A percentile compares a stretch with the other conserved stretches of the same genome.
Evolutionary conservation across 2,329 filamentous ascomycete genomes (phyloP).

Genomic region (Daldinia eschscholtzii): DNA sequence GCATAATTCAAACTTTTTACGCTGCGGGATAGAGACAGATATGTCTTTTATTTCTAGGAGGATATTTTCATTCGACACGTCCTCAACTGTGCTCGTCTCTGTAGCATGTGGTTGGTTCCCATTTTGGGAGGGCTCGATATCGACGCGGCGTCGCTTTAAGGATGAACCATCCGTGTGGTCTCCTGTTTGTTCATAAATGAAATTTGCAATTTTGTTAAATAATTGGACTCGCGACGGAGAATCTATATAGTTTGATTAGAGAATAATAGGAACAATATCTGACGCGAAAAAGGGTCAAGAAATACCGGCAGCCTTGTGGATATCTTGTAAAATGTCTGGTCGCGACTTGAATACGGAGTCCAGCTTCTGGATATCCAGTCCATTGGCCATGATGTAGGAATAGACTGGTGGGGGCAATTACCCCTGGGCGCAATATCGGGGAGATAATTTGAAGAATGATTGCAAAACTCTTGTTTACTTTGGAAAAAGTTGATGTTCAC

Average conservation of each 20-base stretch:
- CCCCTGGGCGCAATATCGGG: constrained; percentile 14
- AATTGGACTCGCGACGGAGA: constrained; percentile 63
- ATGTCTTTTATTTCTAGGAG: constrained; percentile 74
- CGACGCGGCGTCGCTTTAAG: constrained; percentile 66
- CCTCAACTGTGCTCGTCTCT: constrained; percentile 49
- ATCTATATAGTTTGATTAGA: constrained; percentile 56
- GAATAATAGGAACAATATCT: not conserved
- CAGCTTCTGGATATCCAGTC: constrained; percentile 65
- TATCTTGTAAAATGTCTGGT: constrained; percentile 68
- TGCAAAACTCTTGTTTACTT: constrained; percentile 1
- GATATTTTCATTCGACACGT: constrained; percentile 63
- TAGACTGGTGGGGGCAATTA: constrained; percentile 9
- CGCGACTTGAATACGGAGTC: constrained; percentile 66
- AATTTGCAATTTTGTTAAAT: constrained; percentile 69
- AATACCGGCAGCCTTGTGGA: constrained; percentile 66
- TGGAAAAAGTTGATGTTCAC: constrained; percentile 7
- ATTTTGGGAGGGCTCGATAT: constrained; percentile 54
- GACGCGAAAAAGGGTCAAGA: constrained; percentile 8
- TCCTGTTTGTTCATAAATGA: constrained; percentile 61
- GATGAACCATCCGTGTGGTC: constrained; percentile 57
- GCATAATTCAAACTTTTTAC: constrained; percentile 76
- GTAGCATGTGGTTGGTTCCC: constrained; percentile 45
- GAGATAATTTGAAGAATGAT: not conserved
- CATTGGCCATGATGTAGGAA: constrained; percentile 55
- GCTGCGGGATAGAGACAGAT: constrained; percentile 74